These are phyloP conservation scores for Phytophthora capsici DNA, from an alignment of 352 stramenopile genomes.

Conservation along the genomic window DNA sequence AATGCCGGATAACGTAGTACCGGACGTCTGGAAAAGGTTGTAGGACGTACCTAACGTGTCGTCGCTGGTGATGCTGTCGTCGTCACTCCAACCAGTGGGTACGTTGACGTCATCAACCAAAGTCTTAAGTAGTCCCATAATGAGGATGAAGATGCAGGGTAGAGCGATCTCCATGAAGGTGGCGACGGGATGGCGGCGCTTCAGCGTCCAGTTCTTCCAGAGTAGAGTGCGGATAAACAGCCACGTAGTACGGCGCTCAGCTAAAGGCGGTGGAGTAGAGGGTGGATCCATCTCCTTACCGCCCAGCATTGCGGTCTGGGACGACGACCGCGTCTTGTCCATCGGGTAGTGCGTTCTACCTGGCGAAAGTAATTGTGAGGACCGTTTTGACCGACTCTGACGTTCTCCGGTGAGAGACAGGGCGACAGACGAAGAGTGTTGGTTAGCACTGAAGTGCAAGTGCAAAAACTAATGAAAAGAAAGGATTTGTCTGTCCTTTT, in stretches of 20 bases:
- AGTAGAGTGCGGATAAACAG: slow-evolving; percentile 29
- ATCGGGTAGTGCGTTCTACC: slow-evolving; percentile 3
- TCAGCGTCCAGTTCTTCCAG: slow-evolving; percentile 77
- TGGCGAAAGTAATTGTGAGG: slow-evolving; percentile 10
- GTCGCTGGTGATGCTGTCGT: slow-evolving; percentile 24
- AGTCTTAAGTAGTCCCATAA: slow-evolving; percentile 64
- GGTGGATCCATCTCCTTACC: slow-evolving; percentile 10
- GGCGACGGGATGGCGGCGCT: slow-evolving; percentile 58
- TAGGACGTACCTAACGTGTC: slow-evolving; percentile 46
- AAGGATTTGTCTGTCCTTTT: too few relatives aligned
- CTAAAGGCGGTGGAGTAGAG: slow-evolving; percentile 10
- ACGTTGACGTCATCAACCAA: slow-evolving; percentile 54
- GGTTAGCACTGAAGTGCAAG: too few relatives aligned
- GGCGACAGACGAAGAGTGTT: too few relatives aligned
- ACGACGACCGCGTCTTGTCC: slow-evolving; percentile 27
- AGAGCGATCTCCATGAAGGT: slow-evolving; percentile 62
- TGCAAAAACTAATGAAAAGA: too few relatives aligned
- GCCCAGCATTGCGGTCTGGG: slow-evolving; percentile 23
- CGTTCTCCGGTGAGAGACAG: slow-evolving; percentile 5
- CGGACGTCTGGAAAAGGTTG: slow-evolving; percentile 57
- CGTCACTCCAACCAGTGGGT: slow-evolving; percentile 57
- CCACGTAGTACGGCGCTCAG: slow-evolving; percentile 38
- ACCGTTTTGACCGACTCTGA: neutral
- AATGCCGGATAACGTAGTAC: slow-evolving; percentile 38
- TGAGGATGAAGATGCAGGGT: slow-evolving; percentile 64